Conservation (phyloP, 768 basidiomycete species). For the Tubosaeta brunneosetosa region DNA sequence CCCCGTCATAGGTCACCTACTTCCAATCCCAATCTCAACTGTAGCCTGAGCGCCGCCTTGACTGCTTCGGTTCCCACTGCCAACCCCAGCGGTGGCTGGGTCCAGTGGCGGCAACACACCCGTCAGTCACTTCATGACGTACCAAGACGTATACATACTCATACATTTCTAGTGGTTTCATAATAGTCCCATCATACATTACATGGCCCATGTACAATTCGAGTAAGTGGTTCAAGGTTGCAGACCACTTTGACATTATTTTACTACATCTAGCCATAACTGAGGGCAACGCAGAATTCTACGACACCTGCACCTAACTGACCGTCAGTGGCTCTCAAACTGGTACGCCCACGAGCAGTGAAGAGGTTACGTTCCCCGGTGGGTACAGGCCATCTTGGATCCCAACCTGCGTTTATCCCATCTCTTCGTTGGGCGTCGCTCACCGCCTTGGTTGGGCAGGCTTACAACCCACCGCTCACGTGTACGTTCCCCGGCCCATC, state of each 20-base stretch:
- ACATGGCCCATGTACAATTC: conserved; percentile 64
- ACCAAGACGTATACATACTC: conserved; percentile 13
- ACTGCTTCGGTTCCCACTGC: conserved; percentile 50
- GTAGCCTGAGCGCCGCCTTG: conserved; percentile 49
- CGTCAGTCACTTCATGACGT: neutral
- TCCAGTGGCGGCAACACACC: conserved; percentile 31
- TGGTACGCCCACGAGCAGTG: conserved; percentile 16
- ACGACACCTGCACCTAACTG: conserved; percentile 27
- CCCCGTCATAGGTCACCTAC: conserved; percentile 58
- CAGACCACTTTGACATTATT: conserved; percentile 72
- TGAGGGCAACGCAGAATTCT: conserved; percentile 49
- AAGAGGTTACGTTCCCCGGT: conserved; percentile 59
- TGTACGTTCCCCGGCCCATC: conserved; percentile 57
- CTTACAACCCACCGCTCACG: conserved; percentile 28
- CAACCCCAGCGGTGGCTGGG: conserved; percentile 52
- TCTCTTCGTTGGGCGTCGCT: neutral
- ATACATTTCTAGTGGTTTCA: conserved; percentile 43
- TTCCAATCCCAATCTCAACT: conserved; percentile 51
- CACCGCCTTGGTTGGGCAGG: conserved; percentile 1
- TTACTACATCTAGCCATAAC: conserved; percentile 61
- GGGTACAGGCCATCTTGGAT: conserved; percentile 70
- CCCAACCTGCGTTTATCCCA: conserved; percentile 32
- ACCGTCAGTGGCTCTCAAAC: conserved; percentile 25
- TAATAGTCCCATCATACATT: conserved; percentile 66
- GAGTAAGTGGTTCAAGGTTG: conserved; percentile 69